These are phyloP conservation scores for Alternaria triticimaculans DNA, from an alignment of 2,329 filamentous ascomycete species.

Conservation along the genomic window DNA sequence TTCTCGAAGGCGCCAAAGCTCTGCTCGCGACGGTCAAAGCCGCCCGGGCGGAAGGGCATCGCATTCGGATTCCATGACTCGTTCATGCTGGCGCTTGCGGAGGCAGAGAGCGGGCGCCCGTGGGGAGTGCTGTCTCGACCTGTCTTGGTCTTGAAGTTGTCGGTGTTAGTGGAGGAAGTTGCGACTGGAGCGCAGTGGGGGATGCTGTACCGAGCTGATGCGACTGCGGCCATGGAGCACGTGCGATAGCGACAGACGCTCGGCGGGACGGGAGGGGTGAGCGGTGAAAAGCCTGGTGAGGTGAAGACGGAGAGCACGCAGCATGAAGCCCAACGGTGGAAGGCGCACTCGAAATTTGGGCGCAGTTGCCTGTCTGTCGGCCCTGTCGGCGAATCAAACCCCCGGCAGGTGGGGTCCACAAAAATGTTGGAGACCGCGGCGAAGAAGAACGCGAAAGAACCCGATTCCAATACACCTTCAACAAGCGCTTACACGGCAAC, in stretches of 20 bases:
- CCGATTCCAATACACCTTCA: background rate
- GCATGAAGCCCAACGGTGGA: constrained; percentile 17
- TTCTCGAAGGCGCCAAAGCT: constrained; percentile 16
- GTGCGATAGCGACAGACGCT: constrained; percentile 17
- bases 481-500: background rate
- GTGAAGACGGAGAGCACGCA: constrained; percentile 15
- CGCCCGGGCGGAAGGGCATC: constrained; percentile 27
- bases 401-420: constrained; percentile 18
- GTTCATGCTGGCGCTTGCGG: constrained; percentile 28
- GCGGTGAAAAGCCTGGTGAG: constrained; percentile 9
- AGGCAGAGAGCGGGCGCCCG: constrained; percentile 8
- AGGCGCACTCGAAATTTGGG: constrained; percentile 1
- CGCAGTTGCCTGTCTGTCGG: constrained; percentile 20
- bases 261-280: constrained; percentile 11
- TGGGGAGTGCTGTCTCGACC: constrained; percentile 28
- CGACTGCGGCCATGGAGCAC: constrained; percentile 36
- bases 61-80: constrained; percentile 28
- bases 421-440: constrained; percentile 20
- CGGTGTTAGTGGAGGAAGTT: constrained; percentile 34
- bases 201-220: constrained; percentile 32
- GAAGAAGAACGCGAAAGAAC: background rate
- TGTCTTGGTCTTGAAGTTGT: constrained; percentile 26
- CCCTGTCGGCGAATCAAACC: constrained; percentile 15
- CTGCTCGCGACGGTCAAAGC: constrained; percentile 14
- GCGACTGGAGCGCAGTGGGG: constrained; percentile 31